phyloP scores from a whole-genome alignment of 306 rosid species.

The Rosa multiflora region DNA sequence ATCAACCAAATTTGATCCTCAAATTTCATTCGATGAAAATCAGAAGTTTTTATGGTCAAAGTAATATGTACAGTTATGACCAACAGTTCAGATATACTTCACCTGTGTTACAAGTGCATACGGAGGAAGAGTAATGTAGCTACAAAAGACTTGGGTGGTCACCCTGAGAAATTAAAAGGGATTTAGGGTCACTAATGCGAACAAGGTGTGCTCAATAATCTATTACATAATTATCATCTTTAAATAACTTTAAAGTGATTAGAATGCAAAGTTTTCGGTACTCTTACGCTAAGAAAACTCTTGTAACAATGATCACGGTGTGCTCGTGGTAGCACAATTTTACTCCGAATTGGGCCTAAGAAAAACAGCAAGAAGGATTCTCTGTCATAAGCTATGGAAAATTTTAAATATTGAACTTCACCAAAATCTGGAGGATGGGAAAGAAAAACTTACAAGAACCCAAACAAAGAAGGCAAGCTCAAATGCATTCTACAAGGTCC shows the following conservation, averaged over 20 bases:
- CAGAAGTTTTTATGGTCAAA: background rate
- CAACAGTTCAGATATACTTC: background rate
- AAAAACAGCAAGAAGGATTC: background rate
- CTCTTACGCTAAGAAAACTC: slow-evolving; percentile 31
- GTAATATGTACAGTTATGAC: background rate
- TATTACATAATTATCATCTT: background rate
- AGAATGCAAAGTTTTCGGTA: background rate
- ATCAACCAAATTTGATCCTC: background rate
- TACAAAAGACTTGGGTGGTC: slow-evolving; percentile 30
- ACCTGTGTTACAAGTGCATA: slow-evolving; percentile 48
- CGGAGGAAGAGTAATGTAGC: slow-evolving; percentile 43
- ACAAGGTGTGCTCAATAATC: background rate
- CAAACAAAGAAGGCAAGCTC: slow-evolving; percentile 37
- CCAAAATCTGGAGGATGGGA: too few relatives aligned
- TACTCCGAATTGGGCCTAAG: slow-evolving; percentile 28
- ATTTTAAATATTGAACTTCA: background rate
- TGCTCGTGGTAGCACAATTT: slow-evolving; percentile 36
- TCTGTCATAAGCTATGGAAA: background rate
- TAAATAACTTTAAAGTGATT: background rate
- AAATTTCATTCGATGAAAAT: background rate
- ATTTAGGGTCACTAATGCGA: background rate
- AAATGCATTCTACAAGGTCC: slow-evolving; percentile 32
- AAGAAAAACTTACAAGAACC: slow-evolving; percentile 31
- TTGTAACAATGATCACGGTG: background rate
- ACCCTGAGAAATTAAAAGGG: slow-evolving; percentile 22